Conservation (phyloP, 768 basidiomycete species). For the Artomyces pyxidatus region DNA sequence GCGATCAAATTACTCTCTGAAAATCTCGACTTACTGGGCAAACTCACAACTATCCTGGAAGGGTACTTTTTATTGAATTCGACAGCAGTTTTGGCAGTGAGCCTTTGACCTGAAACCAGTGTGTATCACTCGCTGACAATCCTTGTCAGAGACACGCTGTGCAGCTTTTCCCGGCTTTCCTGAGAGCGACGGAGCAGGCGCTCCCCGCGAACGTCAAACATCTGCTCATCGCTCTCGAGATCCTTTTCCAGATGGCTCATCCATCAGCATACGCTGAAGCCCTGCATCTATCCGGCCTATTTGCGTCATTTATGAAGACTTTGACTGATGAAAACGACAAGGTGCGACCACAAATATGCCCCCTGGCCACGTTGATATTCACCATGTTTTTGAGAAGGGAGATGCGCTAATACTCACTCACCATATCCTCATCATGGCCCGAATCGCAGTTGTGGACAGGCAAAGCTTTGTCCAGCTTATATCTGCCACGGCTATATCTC, state of each 20-base stretch:
- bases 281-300: constrained; percentile 68
- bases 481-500: constrained; percentile 44
- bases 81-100: constrained; percentile 51
- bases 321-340: constrained; percentile 64
- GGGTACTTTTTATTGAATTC: constrained; percentile 76
- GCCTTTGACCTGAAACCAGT: constrained; percentile 7
- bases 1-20: constrained; percentile 49
- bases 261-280: constrained; percentile 62
- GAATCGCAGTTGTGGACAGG: constrained; percentile 60
- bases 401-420: constrained; percentile 49
- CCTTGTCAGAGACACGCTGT: constrained; percentile 38
- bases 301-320: constrained; percentile 49
- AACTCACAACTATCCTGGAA: constrained; percentile 57
- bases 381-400: constrained; percentile 22
- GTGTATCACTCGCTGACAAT: not conserved
- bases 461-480: constrained; percentile 67
- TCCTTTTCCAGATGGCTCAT: constrained; percentile 58
- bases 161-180: constrained; percentile 52
- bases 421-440: constrained; percentile 64
- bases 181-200: constrained; percentile 39
- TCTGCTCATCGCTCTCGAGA: constrained; percentile 48
- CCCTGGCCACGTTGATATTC: not conserved
- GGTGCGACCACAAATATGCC: constrained; percentile 28
- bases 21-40: constrained; percentile 72
- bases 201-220: constrained; percentile 54